A percentile compares a stretch with the other conserved stretches of the same genome.
These are phyloP conservation scores for Cylindrodendrum hubeiense DNA, from an alignment of 2,329 filamentous ascomycete species.

Conservation along the genomic window DNA sequence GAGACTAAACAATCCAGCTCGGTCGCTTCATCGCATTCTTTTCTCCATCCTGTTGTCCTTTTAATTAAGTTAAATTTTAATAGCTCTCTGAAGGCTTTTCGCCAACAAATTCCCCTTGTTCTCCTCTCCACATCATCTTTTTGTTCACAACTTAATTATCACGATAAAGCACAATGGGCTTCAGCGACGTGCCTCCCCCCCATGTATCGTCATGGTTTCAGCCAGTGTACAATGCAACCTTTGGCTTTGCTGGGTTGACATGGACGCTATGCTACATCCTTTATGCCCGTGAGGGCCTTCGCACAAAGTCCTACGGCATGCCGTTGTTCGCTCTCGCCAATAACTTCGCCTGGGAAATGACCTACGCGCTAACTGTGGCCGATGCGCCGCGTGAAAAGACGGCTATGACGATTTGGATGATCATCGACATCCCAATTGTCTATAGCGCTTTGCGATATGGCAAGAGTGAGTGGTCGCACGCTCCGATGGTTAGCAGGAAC, in stretches of 20 bases:
- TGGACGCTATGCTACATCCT: slow-evolving; percentile 25
- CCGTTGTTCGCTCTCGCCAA: slow-evolving; percentile 21
- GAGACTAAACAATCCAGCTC: background rate
- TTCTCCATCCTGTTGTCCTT: background rate
- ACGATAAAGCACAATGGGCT: slow-evolving; percentile 10
- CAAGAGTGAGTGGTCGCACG: slow-evolving; percentile 15
- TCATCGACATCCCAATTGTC: slow-evolving; percentile 21
- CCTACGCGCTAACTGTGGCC: slow-evolving; percentile 6
- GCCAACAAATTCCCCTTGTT: background rate
- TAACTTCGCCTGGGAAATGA: slow-evolving; percentile 24
- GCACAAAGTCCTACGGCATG: slow-evolving; percentile 24
- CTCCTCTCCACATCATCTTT: background rate
- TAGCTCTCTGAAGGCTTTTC: background rate
- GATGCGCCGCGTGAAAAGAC: slow-evolving; percentile 15
- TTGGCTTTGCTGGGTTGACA: slow-evolving; percentile 19
- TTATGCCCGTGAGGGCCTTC: slow-evolving; percentile 12
- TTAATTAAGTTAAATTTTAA: background rate
- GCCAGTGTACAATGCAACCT: slow-evolving; percentile 22
- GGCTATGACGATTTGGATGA: slow-evolving; percentile 23
- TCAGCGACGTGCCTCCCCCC: slow-evolving; percentile 22
- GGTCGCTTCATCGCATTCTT: background rate
- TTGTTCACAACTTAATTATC: background rate
- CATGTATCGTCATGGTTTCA: slow-evolving; percentile 19
- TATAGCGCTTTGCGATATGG: slow-evolving; percentile 14
- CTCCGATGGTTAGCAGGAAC: slow-evolving; percentile 17